Evolutionary conservation across 2,329 filamentous ascomycete species (phyloP).

Genomic region (Fusarium sp.): DNA sequence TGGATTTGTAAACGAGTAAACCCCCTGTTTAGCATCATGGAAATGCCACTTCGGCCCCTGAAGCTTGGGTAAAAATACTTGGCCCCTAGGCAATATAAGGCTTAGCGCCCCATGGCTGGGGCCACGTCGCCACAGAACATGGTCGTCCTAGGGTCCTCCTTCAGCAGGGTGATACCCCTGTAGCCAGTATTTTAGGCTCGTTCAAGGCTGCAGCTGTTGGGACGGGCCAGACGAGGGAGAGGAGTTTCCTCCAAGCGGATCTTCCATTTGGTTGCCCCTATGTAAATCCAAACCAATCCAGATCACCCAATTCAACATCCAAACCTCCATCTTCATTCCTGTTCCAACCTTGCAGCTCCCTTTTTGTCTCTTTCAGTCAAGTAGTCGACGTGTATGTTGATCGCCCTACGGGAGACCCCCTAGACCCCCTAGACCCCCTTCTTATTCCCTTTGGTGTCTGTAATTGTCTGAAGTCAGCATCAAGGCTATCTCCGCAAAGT

Average conservation of each 20-base stretch:
- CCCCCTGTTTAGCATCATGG: constrained; percentile 19
- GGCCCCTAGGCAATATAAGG: constrained; percentile 1
- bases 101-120: constrained; percentile 24
- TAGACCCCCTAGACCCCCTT: not conserved
- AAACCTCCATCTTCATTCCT: constrained; percentile 33
- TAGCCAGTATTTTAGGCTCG: constrained; percentile 8
- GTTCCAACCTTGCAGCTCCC: constrained; percentile 17
- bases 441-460: not conserved
- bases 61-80: constrained; percentile 25
- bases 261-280: constrained; percentile 29
- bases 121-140: constrained; percentile 33
- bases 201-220: constrained; percentile 8
- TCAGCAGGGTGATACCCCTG: constrained; percentile 20
- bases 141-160: not conserved
- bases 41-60: constrained; percentile 21
- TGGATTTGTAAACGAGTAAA: not conserved
- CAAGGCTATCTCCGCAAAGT: constrained; percentile 20
- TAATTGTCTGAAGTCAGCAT: constrained; percentile 22
- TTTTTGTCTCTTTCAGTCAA: constrained; percentile 21
- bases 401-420: not conserved
- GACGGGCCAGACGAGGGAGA: constrained; percentile 6
- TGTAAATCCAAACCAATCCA: constrained; percentile 37
- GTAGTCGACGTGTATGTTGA: constrained; percentile 2
- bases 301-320: constrained; percentile 25
- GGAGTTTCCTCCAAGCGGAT: constrained; percentile 21